Evolutionary conservation across 2,329 filamentous ascomycete genomes (phyloP).

Genomic region (Didymella keratinophila): DNA sequence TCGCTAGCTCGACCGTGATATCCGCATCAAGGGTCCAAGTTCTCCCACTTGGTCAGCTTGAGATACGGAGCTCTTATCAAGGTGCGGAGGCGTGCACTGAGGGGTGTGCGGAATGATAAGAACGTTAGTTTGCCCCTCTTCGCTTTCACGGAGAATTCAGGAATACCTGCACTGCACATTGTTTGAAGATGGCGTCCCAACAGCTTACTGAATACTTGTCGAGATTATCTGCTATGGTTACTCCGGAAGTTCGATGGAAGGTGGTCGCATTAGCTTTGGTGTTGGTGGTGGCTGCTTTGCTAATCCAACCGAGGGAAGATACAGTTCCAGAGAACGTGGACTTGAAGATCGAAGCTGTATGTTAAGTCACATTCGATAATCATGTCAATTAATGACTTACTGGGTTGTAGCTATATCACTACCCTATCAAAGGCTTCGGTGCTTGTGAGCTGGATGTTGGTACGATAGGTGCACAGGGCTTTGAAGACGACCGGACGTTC

Average conservation of each 20-base stretch:
- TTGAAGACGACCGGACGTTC: conserved; percentile 26
- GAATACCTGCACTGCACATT: background rate
- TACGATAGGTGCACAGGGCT: conserved; percentile 18
- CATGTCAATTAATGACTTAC: background rate
- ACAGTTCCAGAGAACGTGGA: background rate
- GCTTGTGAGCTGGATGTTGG: conserved; percentile 16
- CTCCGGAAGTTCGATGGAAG: background rate
- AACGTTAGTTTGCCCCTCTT: background rate
- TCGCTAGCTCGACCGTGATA: background rate
- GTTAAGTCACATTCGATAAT: background rate
- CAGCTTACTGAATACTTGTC: background rate
- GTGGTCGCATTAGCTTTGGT: background rate
- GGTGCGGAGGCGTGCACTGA: background rate
- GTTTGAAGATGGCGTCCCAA: background rate
- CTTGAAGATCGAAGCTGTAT: background rate
- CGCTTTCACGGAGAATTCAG: too few species aligned
- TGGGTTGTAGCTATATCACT: conserved; percentile 17
- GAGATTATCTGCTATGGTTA: background rate
- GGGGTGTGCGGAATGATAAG: background rate
- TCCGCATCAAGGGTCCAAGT: background rate
- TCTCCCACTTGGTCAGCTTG: background rate
- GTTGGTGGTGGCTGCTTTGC: background rate
- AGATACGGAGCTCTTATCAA: background rate
- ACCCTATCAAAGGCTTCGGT: conserved; percentile 23
- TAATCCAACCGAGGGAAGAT: background rate